Evolutionary conservation across 179 eudicot species (phyloP), one percentile per base, ranked within the genome.

Genomic region (Silene noctiflora): DNA sequence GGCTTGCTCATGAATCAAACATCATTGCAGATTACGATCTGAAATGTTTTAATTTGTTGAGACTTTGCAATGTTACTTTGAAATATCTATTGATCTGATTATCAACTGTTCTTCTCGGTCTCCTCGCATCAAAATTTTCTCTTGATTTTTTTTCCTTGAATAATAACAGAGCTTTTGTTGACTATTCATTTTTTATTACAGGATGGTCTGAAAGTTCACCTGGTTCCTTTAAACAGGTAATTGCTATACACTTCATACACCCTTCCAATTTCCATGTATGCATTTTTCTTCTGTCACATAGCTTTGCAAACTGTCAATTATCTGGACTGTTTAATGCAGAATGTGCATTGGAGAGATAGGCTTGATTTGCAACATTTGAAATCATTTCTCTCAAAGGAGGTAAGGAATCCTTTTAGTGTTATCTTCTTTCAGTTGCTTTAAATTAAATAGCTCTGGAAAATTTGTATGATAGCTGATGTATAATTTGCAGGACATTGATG

Each of bases 301-400:
- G 75, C 31, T 59, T 76, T 27, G 67, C 31, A 19, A 76, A 19
- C 46, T 21, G 24, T 44, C 76, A 55, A 75, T 55, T 25, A 25
- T 21, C 76, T 21, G 24, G 42, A 20, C 24, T 73, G 48, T 67
- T 20, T 77, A 53, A 39, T 86, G 77, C 89, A 96, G 98, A 82
- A 86, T 76, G 75, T 82, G 67, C 86, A 86, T 71, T 93, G 96
- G 97, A 87, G 98, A 84, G 88, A 90, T 80, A 87, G 83, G 81
- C 83, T 90, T 77, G 93, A 91, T 58, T 72, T 85, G 63, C 88
- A 91, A 81, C 92, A 90, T 84, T 79, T 91, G 77, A 91, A 88
- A 80, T 83, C 98, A 69, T 81, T 88, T 68, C 84, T 96, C 77
- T 87, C 97, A 69, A 90, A 86, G 74, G 97, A 96, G 98, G 99